Evolutionary conservation across 306 rosid genomes (phyloP).

Genomic region (Fagus sylvatica): DNA sequence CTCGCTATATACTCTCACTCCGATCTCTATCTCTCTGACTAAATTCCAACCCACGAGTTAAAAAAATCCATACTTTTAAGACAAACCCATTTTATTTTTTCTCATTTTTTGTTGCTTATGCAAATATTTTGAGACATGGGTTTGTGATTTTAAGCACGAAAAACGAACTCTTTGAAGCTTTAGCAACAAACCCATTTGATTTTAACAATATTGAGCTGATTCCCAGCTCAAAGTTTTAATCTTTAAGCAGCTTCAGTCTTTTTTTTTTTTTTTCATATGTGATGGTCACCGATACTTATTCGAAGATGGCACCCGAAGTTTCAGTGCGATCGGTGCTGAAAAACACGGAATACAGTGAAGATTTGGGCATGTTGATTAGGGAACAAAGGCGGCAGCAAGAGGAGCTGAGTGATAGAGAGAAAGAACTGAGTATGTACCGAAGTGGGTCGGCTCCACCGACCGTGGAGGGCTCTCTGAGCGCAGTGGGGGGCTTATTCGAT

Average conservation of each 20-base stretch:
- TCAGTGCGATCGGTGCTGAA: conserved; percentile 72
- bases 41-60: conserved; percentile 15
- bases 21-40: conserved; percentile 33
- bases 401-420: conserved; percentile 54
- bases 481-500: conserved; percentile 62
- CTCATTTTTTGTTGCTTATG: not conserved
- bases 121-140: conserved; percentile 11
- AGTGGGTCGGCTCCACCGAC: conserved; percentile 98
- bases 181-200: conserved; percentile 17
- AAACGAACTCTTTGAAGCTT: conserved; percentile 1
- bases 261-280: conserved; percentile 5
- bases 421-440: conserved; percentile 63
- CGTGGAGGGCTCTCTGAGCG: conserved; percentile 73
- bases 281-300: conserved; percentile 66
- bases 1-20: conserved; percentile 22
- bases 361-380: conserved; percentile 56
- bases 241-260: conserved; percentile 31
- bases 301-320: conserved; percentile 72
- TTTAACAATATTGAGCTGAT: conserved; percentile 29
- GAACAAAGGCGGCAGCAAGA: conserved; percentile 57
- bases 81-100: not conserved
- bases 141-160: conserved; percentile 2
- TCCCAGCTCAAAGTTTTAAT: conserved; percentile 37
- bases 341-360: conserved; percentile 53
- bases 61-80: conserved; percentile 15